These are phyloP conservation scores for Nicotiana knightiana DNA, from an alignment of 257 asterid genomes.

Conservation along the genomic window DNA sequence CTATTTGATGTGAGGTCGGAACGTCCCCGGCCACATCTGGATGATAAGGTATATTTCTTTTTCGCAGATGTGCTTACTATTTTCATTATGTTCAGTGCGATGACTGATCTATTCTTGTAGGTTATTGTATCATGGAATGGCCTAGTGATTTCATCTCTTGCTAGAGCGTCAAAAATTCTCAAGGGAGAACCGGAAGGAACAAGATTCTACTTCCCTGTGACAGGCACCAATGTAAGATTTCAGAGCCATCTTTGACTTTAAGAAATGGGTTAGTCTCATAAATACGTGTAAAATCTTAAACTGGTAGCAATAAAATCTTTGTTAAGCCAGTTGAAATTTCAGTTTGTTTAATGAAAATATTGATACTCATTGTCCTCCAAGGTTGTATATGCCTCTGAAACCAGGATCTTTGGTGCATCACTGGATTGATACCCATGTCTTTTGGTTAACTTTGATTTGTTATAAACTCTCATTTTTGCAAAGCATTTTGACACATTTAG, in stretches of 20 bases:
- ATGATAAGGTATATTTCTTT: conserved; percentile 64
- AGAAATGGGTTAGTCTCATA: background rate
- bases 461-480: background rate
- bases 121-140: conserved; percentile 99
- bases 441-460: background rate
- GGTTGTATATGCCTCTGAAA: background rate
- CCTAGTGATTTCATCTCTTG: conserved; percentile 80
- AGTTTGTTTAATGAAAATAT: background rate
- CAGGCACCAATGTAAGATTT: conserved; percentile 57
- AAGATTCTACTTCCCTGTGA: conserved; percentile 58
- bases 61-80: background rate
- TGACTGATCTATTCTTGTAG: conserved; percentile 28
- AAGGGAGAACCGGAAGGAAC: conserved; percentile 63
- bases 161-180: conserved; percentile 80
- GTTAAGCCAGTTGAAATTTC: background rate
- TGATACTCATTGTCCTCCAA: background rate
- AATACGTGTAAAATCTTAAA: background rate
- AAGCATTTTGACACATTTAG: background rate
- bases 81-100: background rate
- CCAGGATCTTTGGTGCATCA: background rate
- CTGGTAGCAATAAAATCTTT: background rate
- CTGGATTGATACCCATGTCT: background rate
- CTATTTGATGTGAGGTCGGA: conserved; percentile 54
- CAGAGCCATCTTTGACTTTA: background rate
- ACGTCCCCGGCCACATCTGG: conserved; percentile 85